Percentiles rank a stretch among this genome's conserved stretches.
Conservation (phyloP, 2,329 filamentous ascomycete species). For the Didymellaceae sp. region DNA sequence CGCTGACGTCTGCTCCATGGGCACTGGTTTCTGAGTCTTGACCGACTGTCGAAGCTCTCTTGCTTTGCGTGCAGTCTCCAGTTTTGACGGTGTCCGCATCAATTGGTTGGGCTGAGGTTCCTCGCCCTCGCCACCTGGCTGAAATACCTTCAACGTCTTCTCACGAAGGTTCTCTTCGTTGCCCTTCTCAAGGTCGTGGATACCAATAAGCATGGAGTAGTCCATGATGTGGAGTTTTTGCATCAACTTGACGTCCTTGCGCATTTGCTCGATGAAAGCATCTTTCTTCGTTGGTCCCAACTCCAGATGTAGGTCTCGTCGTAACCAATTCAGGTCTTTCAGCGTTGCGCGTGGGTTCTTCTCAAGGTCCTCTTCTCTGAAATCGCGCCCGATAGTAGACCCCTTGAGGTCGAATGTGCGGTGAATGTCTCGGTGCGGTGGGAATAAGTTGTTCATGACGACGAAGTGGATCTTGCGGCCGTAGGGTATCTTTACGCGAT, state of each 20-base stretch:
- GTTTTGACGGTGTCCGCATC: conserved; percentile 87
- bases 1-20: conserved; percentile 80
- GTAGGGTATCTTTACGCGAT: conserved; percentile 97
- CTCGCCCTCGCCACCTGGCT: conserved; percentile 75
- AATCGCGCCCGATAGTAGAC: conserved; percentile 91
- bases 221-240: conserved; percentile 97
- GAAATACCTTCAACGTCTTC: conserved; percentile 93
- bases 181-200: conserved; percentile 86
- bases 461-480: conserved; percentile 99
- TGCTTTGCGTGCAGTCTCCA: conserved; percentile 90
- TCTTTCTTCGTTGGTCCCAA: conserved; percentile 88
- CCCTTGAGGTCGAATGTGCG: conserved; percentile 97
- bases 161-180: conserved; percentile 92
- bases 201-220: conserved; percentile 92
- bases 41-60: conserved; percentile 91
- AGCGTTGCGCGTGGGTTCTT: conserved; percentile 90
- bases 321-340: conserved; percentile 96
- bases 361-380: conserved; percentile 84
- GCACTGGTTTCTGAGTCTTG: conserved; percentile 90
- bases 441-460: conserved; percentile 99
- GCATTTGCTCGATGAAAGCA: conserved; percentile 86
- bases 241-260: conserved; percentile 83
- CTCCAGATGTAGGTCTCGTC: conserved; percentile 83
- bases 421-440: conserved; percentile 95
- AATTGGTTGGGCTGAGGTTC: conserved; percentile 68